Conservation (phyloP, 441 rosid genomes). For the Croton laevigatus region DNA sequence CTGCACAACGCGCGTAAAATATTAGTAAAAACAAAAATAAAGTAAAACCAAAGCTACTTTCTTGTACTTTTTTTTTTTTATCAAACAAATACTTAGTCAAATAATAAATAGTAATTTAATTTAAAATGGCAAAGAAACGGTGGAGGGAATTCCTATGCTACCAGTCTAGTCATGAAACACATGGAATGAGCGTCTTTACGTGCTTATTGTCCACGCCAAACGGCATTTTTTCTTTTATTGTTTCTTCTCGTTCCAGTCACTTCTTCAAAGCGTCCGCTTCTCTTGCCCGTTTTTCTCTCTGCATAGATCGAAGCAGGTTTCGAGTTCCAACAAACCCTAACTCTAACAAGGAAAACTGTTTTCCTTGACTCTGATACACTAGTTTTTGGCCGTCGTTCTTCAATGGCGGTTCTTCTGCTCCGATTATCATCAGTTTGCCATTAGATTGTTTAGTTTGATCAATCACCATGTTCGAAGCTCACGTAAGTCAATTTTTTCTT, state of each 20-base stretch:
- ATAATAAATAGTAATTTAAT: too few relatives aligned
- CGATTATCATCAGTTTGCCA: constrained; percentile 35
- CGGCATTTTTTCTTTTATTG: neutral
- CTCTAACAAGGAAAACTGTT: constrained; percentile 11
- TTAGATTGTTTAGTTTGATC: constrained; percentile 19
- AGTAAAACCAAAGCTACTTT: too few relatives aligned
- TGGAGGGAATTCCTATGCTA: too few relatives aligned
- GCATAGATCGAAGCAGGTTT: constrained; percentile 27
- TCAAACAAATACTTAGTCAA: too few relatives aligned
- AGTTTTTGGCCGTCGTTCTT: constrained; percentile 7
- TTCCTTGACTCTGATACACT: neutral
- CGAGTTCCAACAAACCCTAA: constrained; percentile 23
- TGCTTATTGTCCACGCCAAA: constrained; percentile 6
- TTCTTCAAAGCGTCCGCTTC: constrained; percentile 43
- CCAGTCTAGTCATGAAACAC: neutral
- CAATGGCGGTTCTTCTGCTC: constrained; percentile 34
- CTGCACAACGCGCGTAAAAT: too few relatives aligned
- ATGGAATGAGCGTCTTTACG: neutral
- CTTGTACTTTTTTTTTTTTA: too few relatives aligned
- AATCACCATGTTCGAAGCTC: constrained; percentile 81
- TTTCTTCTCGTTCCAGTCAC: constrained; percentile 13
- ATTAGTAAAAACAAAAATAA: too few relatives aligned
- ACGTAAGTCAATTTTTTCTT: constrained; percentile 41
- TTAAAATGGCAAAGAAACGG: too few relatives aligned
- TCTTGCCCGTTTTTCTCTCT: constrained; percentile 19